phyloP scores from a whole-genome alignment of 2,329 filamentous ascomycete genomes.

The Fusarium sp. region DNA sequence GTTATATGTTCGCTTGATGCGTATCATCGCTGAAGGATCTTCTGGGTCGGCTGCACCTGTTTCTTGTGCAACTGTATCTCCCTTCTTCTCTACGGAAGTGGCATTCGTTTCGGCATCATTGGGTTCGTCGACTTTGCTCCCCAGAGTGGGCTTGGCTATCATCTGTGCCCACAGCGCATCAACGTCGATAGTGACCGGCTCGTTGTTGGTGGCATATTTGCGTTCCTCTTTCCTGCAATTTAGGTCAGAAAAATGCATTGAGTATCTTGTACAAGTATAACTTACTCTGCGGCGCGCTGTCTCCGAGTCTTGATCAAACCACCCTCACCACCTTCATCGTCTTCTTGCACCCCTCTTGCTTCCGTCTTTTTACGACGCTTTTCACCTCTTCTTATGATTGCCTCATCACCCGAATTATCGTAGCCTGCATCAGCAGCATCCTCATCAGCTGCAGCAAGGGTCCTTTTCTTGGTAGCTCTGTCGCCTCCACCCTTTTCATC shows the following conservation, averaged over 20 bases:
- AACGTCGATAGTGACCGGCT: slow-evolving; percentile 75
- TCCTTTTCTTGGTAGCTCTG: slow-evolving; percentile 44
- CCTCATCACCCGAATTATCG: slow-evolving; percentile 78
- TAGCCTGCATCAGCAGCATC: slow-evolving; percentile 61
- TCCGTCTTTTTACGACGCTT: slow-evolving; percentile 62
- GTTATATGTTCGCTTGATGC: slow-evolving; percentile 77
- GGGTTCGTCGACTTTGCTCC: slow-evolving; percentile 7
- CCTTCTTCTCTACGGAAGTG: slow-evolving; percentile 2
- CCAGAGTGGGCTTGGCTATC: slow-evolving; percentile 56
- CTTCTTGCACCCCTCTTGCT: slow-evolving; percentile 49
- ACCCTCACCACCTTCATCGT: slow-evolving; percentile 68
- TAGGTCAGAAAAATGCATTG: slow-evolving; percentile 20
- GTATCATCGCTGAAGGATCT: slow-evolving; percentile 60
- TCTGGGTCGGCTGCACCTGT: not conserved
- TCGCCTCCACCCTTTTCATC: slow-evolving; percentile 54
- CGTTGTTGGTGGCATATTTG: slow-evolving; percentile 61
- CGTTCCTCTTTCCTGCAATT: slow-evolving; percentile 65
- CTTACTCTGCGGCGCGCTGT: slow-evolving; percentile 73
- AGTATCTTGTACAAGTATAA: not conserved
- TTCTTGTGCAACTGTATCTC: slow-evolving; percentile 20
- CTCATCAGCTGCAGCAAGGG: slow-evolving; percentile 29
- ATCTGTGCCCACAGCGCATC: slow-evolving; percentile 77
- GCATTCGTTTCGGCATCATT: slow-evolving; percentile 11
- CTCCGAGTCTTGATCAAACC: slow-evolving; percentile 78
- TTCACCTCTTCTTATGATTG: slow-evolving; percentile 71